phyloP scores from a whole-genome alignment of 805 yeast genomes.

The Candida xyloterini region DNA sequence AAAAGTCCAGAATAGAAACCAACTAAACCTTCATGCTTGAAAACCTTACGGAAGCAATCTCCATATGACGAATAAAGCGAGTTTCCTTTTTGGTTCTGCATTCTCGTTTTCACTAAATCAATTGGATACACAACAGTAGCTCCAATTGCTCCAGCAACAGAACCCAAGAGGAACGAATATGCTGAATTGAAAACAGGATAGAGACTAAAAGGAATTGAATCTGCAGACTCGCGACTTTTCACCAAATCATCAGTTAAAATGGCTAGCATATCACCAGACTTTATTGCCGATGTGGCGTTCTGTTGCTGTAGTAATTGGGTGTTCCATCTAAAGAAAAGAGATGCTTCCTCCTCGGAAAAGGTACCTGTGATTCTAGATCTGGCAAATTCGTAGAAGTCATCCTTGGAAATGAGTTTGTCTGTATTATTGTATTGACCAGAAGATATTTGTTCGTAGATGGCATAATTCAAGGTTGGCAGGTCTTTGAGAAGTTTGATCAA shows the following conservation, averaged over 20 bases:
- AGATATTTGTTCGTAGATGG: slow-evolving; percentile 29
- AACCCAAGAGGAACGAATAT: slow-evolving; percentile 85
- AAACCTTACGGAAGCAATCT: slow-evolving; percentile 81
- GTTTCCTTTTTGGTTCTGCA: slow-evolving; percentile 88
- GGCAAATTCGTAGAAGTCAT: slow-evolving; percentile 27
- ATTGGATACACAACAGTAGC: slow-evolving; percentile 98
- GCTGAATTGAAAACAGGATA: slow-evolving; percentile 78
- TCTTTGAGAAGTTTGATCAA: slow-evolving; percentile 43
- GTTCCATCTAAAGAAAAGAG: slow-evolving; percentile 37
- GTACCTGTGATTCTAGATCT: slow-evolving; percentile 13
- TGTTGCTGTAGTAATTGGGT: slow-evolving; percentile 28
- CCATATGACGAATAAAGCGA: slow-evolving; percentile 72
- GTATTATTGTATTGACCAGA: slow-evolving; percentile 21
- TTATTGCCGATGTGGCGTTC: slow-evolving; percentile 24
- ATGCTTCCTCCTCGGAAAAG: slow-evolving; percentile 28
- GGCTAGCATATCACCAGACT: slow-evolving; percentile 33
- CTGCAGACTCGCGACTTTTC: slow-evolving; percentile 45
- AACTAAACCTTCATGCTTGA: slow-evolving; percentile 70
- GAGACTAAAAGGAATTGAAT: slow-evolving; percentile 38
- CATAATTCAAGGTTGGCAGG: slow-evolving; percentile 33
- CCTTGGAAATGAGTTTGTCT: slow-evolving; percentile 23
- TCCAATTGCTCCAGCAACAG: slow-evolving; percentile 96
- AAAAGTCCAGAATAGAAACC: slow-evolving; percentile 92
- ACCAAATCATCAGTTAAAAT: slow-evolving; percentile 53
- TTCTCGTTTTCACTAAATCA: slow-evolving; percentile 91